Percentiles rank a stretch among this genome's conserved stretches.
These are phyloP conservation scores for Cyclotella baltica DNA, from an alignment of 108 stramenopile genomes.

Conservation along the genomic window DNA sequence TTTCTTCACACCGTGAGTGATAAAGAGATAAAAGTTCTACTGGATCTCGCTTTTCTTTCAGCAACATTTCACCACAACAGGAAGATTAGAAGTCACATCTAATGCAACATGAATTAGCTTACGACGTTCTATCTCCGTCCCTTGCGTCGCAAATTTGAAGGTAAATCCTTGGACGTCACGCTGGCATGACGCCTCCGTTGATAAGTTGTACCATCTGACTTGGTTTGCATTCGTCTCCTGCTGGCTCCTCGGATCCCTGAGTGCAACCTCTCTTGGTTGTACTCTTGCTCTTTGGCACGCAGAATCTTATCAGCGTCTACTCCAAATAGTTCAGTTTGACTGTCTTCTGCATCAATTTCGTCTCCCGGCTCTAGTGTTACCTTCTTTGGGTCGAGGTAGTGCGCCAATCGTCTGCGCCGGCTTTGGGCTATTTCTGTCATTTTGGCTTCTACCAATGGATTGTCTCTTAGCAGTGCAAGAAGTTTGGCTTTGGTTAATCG, in stretches of 20 bases:
- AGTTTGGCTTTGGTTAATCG: conserved; percentile 44
- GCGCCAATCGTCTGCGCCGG: conserved; percentile 47
- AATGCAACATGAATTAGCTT: too few relatives aligned
- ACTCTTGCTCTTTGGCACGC: conserved; percentile 40
- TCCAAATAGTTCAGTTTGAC: conserved; percentile 55
- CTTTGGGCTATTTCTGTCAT: conserved; percentile 59
- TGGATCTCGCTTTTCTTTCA: too few relatives aligned
- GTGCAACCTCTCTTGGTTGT: conserved; percentile 16
- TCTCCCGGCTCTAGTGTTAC: conserved; percentile 41
- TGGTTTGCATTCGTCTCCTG: not conserved
- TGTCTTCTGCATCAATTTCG: conserved; percentile 62
- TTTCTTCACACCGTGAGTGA: too few relatives aligned
- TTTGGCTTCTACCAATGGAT: conserved; percentile 54
- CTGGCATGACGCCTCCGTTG: conserved; percentile 16
- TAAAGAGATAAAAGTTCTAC: too few relatives aligned
- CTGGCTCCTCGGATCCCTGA: conserved; percentile 29
- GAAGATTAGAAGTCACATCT: too few relatives aligned
- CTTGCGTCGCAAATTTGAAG: not conserved
- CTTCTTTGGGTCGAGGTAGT: conserved; percentile 41
- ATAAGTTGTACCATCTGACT: not conserved
- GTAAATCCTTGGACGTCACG: not conserved
- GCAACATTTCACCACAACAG: too few relatives aligned
- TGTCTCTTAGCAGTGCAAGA: conserved; percentile 41
- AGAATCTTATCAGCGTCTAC: conserved; percentile 42
- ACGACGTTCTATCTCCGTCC: not conserved